Evolutionary conservation across 2,329 filamentous ascomycete genomes (phyloP), one percentile per base, ranked within the genome.

Genomic region (Teratosphaeria viscida): DNA sequence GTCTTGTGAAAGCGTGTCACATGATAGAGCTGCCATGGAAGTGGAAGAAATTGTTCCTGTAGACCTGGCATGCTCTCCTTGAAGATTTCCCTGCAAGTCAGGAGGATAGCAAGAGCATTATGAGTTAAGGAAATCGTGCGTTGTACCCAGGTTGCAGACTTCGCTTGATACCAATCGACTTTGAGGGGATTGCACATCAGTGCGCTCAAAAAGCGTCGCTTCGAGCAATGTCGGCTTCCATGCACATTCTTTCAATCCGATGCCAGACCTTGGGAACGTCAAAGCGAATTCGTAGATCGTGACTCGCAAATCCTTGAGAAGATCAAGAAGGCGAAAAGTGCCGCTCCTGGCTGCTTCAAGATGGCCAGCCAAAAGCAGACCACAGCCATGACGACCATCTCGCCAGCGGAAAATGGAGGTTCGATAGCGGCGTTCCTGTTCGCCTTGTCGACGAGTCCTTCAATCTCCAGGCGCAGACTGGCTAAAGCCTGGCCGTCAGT

Each of bases 11-110:
- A 3, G 12, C n/a, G 43, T 19, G n/a, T 12, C n/a, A 2, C 5
- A 49, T 49, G 43, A 26, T 35, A 16, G 27, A 10, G 11, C 12
- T 10, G 26, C 39, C 1, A 19, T 37, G n/a, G 49, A 57, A 52
- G 19, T 57, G 43, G 55, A 65, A 65, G 34, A 16, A 26, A 52
- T 65, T 63, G 27, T 34, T 8, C n/a, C 19, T 12, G n/a, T 63
- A 65, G 59, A 64, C 64, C 32, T 3, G 60, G 59, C 61, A 62
- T 57, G 11, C 62, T 58, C 23, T 65, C 64, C 1, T 37, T 14
- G 53, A 56, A 56, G 16, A 63, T 37, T 16, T 63, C 55, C 52
- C 61, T 64, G 59, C 54, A 61, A 19, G 60, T 58, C 4, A 8
- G 52, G 8, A 64, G 57, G 4, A 64, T 8, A 7, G 61, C 57